Evolutionary conservation across 495 filamentous ascomycete species (phyloP).

Genomic region (Aspergillus nidulans): DNA sequence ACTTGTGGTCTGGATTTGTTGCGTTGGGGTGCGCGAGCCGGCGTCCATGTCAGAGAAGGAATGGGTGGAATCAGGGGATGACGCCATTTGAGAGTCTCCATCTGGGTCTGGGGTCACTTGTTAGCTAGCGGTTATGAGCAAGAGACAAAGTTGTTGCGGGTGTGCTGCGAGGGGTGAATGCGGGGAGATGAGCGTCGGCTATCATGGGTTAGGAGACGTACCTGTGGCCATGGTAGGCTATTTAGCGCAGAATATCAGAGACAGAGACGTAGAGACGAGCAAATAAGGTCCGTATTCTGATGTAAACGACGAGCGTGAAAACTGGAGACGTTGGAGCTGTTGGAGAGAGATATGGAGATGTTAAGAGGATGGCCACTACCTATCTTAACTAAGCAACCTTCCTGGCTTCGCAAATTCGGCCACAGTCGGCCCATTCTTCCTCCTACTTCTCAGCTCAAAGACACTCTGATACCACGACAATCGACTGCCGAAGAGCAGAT

Average conservation of each 20-base stretch:
- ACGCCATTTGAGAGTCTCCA: conserved; percentile 57
- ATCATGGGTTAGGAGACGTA: conserved; percentile 6
- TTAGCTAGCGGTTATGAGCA: neutral
- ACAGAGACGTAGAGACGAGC: neutral
- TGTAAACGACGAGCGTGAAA: neutral
- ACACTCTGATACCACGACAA: neutral
- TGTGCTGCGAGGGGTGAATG: conserved; percentile 5
- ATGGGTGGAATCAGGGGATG: conserved; percentile 42
- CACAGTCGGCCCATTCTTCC: conserved; percentile 6
- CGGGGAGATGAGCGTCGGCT: neutral
- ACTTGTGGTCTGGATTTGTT: conserved; percentile 14
- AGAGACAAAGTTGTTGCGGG: neutral
- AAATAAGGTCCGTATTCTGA: neutral
- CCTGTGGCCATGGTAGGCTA: conserved; percentile 4
- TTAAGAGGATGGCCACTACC: neutral
- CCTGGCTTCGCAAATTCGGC: conserved; percentile 2
- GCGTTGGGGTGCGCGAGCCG: conserved; percentile 37
- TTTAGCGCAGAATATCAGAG: neutral
- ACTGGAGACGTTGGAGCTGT: neutral
- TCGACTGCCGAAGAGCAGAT: neutral
- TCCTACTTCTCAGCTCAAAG: conserved; percentile 8
- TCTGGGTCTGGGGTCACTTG: conserved; percentile 41
- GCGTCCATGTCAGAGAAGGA: conserved; percentile 25
- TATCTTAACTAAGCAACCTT: conserved; percentile 16
- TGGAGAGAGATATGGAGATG: neutral